phyloP scores from a whole-genome alignment of 148 eudicot species.

The Spergularia bocconei region DNA sequence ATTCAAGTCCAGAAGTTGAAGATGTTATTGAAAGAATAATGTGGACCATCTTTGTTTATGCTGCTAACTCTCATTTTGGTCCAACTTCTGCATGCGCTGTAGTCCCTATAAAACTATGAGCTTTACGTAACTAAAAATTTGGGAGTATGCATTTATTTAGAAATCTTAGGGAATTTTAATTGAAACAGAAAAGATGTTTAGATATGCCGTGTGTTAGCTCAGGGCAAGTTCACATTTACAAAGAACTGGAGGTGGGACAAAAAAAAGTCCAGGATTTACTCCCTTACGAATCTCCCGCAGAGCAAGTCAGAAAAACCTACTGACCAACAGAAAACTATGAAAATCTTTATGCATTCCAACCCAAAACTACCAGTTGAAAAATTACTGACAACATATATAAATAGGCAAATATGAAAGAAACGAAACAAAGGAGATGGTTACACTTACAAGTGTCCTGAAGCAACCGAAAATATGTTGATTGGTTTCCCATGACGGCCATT shows the following conservation, averaged over 20 bases:
- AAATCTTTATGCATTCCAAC: not conserved
- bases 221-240: not conserved
- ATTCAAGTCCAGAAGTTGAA: too few relatives aligned
- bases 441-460: constrained; percentile 97
- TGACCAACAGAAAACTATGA: not conserved
- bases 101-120: too few relatives aligned
- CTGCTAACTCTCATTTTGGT: too few relatives aligned
- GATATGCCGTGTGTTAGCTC: too few relatives aligned
- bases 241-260: not conserved
- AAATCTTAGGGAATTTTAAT: too few relatives aligned
- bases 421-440: not conserved
- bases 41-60: too few relatives aligned
- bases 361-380: not conserved
- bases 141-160: too few relatives aligned
- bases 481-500: constrained; percentile 66
- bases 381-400: constrained; percentile 9
- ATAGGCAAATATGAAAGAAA: constrained; percentile 3
- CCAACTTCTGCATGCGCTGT: too few relatives aligned
- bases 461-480: constrained; percentile 89
- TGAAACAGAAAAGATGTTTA: too few relatives aligned
- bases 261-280: not conserved
- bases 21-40: too few relatives aligned
- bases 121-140: too few relatives aligned
- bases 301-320: not conserved
- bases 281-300: not conserved